Evolutionary conservation across 2,329 filamentous ascomycete species (phyloP).

Genomic region (Colletotrichum shisoi): DNA sequence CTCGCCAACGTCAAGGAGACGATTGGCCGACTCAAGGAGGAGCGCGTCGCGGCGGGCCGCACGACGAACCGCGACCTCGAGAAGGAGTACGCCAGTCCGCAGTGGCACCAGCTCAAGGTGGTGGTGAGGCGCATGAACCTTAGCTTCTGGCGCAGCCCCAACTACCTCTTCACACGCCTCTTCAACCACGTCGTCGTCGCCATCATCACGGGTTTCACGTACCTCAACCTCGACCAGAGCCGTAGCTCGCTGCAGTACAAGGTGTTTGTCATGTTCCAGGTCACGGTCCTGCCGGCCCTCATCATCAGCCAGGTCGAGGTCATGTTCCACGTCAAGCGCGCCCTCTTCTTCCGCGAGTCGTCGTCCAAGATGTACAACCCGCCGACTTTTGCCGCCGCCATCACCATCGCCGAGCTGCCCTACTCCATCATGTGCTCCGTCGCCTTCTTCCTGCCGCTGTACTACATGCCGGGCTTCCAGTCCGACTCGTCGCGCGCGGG

Average conservation of each 20-base stretch:
- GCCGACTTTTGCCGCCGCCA: slow-evolving; percentile 77
- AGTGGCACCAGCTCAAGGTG: slow-evolving; percentile 78
- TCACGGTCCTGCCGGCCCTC: slow-evolving; percentile 81
- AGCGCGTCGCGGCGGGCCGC: slow-evolving; percentile 56
- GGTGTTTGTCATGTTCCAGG: slow-evolving; percentile 90
- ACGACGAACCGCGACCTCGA: slow-evolving; percentile 63
- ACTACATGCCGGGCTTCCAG: slow-evolving; percentile 83
- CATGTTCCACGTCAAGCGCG: slow-evolving; percentile 80
- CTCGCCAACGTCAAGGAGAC: slow-evolving; percentile 70
- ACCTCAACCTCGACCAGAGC: slow-evolving; percentile 78
- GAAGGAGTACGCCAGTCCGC: slow-evolving; percentile 82
- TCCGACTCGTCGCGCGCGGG: slow-evolving; percentile 71
- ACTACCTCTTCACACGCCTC: slow-evolving; percentile 87
- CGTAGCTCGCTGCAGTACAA: slow-evolving; percentile 81
- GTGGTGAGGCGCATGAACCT: slow-evolving; percentile 78
- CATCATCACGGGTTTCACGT: slow-evolving; percentile 79
- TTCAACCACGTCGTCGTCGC: slow-evolving; percentile 85
- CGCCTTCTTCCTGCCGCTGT: slow-evolving; percentile 81
- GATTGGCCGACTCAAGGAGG: slow-evolving; percentile 71
- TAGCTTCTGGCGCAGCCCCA: slow-evolving; percentile 83
- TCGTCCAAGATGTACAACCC: slow-evolving; percentile 86
- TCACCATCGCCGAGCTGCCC: slow-evolving; percentile 84
- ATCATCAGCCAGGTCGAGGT: slow-evolving; percentile 85
- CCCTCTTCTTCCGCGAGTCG: slow-evolving; percentile 86
- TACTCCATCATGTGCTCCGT: slow-evolving; percentile 84